Percentiles rank a stretch among this genome's conserved stretches.
These are phyloP conservation scores for Diaporthe vaccinii DNA, from an alignment of 2,329 filamentous ascomycete species.

Conservation along the genomic window DNA sequence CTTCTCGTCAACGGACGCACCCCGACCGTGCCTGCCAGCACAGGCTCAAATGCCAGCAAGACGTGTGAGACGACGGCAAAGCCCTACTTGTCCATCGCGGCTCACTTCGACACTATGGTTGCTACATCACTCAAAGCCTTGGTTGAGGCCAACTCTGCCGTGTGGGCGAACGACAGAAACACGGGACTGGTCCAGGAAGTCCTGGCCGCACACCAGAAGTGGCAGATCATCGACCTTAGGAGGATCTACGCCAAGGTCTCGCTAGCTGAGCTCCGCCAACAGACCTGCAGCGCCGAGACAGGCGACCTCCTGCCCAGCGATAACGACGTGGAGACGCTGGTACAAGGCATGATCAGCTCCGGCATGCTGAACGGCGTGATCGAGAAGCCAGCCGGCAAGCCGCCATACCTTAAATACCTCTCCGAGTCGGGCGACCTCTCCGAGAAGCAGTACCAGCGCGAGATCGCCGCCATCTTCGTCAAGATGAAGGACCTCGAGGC, in stretches of 20 bases:
- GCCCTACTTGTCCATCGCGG: slow-evolving; percentile 78
- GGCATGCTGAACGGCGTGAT: slow-evolving; percentile 67
- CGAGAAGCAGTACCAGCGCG: slow-evolving; percentile 64
- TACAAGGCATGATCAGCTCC: slow-evolving; percentile 68
- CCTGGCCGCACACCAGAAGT: slow-evolving; percentile 78
- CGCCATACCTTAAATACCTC: slow-evolving; percentile 66
- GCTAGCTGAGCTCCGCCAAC: slow-evolving; percentile 64
- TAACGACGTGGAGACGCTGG: slow-evolving; percentile 59
- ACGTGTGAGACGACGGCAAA: slow-evolving; percentile 71
- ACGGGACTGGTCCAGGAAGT: slow-evolving; percentile 78
- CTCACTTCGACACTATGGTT: slow-evolving; percentile 72
- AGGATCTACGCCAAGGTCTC: slow-evolving; percentile 76
- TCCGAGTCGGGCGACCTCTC: slow-evolving; percentile 57
- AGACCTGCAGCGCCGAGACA: slow-evolving; percentile 68
- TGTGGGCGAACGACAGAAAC: slow-evolving; percentile 82
- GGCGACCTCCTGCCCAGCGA: slow-evolving; percentile 58
- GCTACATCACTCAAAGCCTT: slow-evolving; percentile 74
- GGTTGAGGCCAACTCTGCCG: slow-evolving; percentile 61
- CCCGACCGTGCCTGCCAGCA: slow-evolving; percentile 67
- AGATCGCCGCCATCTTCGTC: slow-evolving; percentile 57
- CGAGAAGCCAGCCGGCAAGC: slow-evolving; percentile 57
- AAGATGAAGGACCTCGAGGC: slow-evolving; percentile 61
- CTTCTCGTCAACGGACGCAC: slow-evolving; percentile 78
- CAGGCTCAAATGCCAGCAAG: slow-evolving; percentile 66
- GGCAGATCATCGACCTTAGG: slow-evolving; percentile 80